Conservation (phyloP, 192 early-diverging fungal species). For the Gryganskiella cystojenkinii region DNA sequence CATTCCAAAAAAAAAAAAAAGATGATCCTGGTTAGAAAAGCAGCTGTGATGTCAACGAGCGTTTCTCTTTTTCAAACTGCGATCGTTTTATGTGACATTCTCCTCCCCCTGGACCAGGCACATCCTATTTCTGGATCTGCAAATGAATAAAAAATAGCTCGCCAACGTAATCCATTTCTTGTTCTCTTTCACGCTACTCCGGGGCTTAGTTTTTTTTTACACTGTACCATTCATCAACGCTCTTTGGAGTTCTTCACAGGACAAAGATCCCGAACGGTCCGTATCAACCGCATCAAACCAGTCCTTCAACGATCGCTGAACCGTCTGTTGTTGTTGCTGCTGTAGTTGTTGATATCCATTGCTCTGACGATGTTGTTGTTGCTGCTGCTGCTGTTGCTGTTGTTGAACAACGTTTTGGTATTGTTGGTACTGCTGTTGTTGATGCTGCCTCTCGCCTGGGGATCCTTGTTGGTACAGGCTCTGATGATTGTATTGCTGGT, state of each 20-base stretch:
- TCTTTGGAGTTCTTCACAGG: constrained; percentile 68
- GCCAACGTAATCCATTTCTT: too few species aligned
- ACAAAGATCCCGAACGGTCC: constrained; percentile 65
- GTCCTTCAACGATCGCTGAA: constrained; percentile 36
- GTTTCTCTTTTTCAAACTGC: too few species aligned
- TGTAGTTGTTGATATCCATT: neutral
- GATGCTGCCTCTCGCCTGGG: constrained; percentile 25
- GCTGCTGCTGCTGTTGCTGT: constrained; percentile 18
- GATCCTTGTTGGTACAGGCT: constrained; percentile 26
- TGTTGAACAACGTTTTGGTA: constrained; percentile 31
- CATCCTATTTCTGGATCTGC: neutral
- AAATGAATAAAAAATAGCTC: neutral
- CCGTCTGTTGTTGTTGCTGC: neutral
- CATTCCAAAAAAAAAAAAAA: too few species aligned
- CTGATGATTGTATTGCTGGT: constrained; percentile 39
- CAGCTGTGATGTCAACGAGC: too few species aligned
- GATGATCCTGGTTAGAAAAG: too few species aligned
- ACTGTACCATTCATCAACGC: constrained; percentile 63
- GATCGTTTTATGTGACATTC: too few species aligned
- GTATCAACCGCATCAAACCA: constrained; percentile 60
- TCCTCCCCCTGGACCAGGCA: too few species aligned
- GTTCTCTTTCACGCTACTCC: too few species aligned
- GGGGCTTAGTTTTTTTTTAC: too few species aligned
- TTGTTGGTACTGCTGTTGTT: constrained; percentile 45
- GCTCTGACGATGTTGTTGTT: neutral